Evolutionary conservation across 306 rosid species (phyloP).

Genomic region (Myrica gale): DNA sequence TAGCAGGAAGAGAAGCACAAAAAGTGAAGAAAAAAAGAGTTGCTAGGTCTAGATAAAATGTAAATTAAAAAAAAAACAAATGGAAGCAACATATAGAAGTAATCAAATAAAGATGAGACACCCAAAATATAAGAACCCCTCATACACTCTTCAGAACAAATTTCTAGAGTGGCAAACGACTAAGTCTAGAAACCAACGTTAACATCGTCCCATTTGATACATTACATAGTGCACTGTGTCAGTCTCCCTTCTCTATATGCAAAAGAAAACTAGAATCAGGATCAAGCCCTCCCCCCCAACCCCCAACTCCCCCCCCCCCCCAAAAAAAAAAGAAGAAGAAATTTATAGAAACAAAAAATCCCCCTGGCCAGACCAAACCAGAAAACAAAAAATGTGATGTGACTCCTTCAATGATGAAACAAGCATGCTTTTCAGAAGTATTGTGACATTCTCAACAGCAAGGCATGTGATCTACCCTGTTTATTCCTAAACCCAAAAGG

Average conservation of each 20-base stretch:
- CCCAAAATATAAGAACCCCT: neutral
- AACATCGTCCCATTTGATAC: neutral
- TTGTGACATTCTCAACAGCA: neutral
- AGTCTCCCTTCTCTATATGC: too few species aligned
- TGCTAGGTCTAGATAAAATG: constrained; percentile 22
- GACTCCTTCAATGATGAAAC: neutral
- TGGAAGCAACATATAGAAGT: neutral
- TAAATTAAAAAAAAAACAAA: neutral
- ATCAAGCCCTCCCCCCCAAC: neutral
- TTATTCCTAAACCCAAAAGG: constrained; percentile 11
- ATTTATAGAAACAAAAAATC: too few species aligned
- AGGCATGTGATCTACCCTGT: neutral
- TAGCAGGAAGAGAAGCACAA: constrained; percentile 20
- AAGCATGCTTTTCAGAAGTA: neutral
- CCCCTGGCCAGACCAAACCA: neutral
- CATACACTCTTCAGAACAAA: neutral
- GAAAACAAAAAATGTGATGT: neutral
- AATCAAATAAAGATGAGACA: neutral
- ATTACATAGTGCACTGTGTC: too few species aligned
- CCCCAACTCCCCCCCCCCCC: too few species aligned
- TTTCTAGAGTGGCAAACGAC: neutral
- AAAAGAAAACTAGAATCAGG: neutral
- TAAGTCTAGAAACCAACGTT: neutral
- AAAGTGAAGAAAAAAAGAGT: constrained; percentile 5
- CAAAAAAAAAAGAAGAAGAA: too few species aligned